Percentiles rank a stretch among this genome's conserved stretches.
Conservation (phyloP, 495 filamentous ascomycete genomes). For the Lasiosphaeria ovina region DNA sequence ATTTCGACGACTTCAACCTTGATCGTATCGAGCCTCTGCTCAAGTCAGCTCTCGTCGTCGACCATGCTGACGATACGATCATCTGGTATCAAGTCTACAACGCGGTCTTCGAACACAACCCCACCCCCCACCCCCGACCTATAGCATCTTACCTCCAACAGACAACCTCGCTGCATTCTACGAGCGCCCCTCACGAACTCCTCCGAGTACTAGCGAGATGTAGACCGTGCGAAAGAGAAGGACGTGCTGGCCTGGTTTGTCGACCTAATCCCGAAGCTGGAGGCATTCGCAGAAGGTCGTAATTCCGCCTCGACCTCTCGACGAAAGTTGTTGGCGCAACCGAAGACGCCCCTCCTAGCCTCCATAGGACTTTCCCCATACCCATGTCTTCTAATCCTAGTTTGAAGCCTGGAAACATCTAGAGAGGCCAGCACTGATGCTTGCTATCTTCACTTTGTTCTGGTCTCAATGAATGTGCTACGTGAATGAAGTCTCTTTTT, state of each 20-base stretch:
- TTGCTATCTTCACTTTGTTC: no score
- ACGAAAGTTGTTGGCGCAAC: constrained; percentile 37
- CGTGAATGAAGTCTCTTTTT: no score
- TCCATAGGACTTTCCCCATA: no score
- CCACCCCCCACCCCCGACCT: constrained; percentile 35
- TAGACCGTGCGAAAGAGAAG: constrained; percentile 37
- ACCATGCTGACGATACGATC: constrained; percentile 24
- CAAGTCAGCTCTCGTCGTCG: constrained; percentile 26
- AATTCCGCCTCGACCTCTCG: constrained; percentile 14
- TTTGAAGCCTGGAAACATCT: no score
- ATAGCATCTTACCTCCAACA: constrained; percentile 36
- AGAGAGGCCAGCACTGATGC: no score
- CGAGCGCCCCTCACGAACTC: constrained; percentile 43
- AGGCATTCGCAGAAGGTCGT: constrained; percentile 24
- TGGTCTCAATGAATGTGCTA: no score
- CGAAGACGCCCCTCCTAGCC: constrained; percentile 35
- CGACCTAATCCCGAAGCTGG: constrained; percentile 34
- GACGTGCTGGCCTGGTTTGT: constrained; percentile 36
- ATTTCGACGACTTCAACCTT: constrained; percentile 37
- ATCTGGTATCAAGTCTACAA: constrained; percentile 35
- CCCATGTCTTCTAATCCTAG: no score
- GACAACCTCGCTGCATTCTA: constrained; percentile 42
- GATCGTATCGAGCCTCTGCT: constrained; percentile 36
- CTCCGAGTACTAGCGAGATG: constrained; percentile 41
- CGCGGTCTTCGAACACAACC: constrained; percentile 33